These are phyloP conservation scores for Cutaneotrichosporon spelunceum DNA, from an alignment of 1,284 basidiomycete genomes.

Conservation along the genomic window DNA sequence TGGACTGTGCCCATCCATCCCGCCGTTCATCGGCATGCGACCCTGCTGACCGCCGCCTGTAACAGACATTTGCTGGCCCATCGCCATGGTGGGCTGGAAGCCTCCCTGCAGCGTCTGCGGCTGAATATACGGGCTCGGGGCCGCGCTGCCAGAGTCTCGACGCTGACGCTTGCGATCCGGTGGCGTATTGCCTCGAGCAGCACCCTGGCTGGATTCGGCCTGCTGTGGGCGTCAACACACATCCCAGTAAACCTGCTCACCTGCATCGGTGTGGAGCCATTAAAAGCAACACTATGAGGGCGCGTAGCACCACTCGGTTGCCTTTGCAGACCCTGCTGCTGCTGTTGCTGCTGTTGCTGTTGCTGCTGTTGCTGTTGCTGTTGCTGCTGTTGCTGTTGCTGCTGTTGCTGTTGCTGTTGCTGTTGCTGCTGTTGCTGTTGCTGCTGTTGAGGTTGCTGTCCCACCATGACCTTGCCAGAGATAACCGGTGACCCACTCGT, in stretches of 20 bases:
- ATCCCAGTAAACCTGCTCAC: constrained; percentile 6
- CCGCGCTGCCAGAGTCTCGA: constrained; percentile 40
- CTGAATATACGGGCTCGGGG: constrained; percentile 35
- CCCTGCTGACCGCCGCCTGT: constrained; percentile 12
- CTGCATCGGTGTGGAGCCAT: constrained; percentile 30
- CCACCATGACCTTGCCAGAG: constrained; percentile 11
- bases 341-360: constrained; percentile 4
- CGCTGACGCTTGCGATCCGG: constrained; percentile 44
- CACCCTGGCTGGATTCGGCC: constrained; percentile 17
- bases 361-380: constrained; percentile 7
- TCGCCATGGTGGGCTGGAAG: constrained; percentile 15
- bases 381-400: constrained; percentile 4
- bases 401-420: constrained; percentile 8
- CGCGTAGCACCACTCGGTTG: constrained; percentile 25
- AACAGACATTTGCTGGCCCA: constrained; percentile 21
- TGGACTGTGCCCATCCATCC: constrained; percentile 19
- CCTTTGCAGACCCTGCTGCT: constrained; percentile 23
- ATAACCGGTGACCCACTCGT: constrained; percentile 15
- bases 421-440: constrained; percentile 22
- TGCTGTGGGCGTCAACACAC: constrained; percentile 11
- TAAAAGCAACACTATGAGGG: constrained; percentile 21
- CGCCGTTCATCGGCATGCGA: constrained; percentile 19
- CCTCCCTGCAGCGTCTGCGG: constrained; percentile 23
- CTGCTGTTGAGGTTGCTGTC: constrained; percentile 6
- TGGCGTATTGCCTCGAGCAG: constrained; percentile 30